Evolutionary conservation across 1,139 yeast genomes (phyloP).

Genomic region (Debaryomyces sp.): DNA sequence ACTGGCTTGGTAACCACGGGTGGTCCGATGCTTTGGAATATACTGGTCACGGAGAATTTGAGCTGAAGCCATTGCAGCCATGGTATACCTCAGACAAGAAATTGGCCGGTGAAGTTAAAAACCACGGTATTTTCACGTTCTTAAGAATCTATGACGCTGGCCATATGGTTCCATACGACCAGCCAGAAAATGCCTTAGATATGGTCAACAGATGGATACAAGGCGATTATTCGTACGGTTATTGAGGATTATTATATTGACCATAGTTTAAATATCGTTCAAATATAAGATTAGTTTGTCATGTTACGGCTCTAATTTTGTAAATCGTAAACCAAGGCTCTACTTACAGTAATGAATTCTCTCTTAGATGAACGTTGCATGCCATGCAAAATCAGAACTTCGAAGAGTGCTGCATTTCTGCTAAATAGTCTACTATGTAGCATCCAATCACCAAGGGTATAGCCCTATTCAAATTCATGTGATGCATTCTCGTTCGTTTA

Average conservation of each 20-base stretch:
- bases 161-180: conserved; percentile 82
- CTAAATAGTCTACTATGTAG: no score
- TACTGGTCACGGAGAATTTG: conserved; percentile 28
- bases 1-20: conserved; percentile 43
- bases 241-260: not conserved
- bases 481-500: not conserved
- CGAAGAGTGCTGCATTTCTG: no score
- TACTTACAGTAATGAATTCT: not conserved
- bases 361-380: not conserved
- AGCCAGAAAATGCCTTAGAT: conserved; percentile 71
- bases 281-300: not conserved
- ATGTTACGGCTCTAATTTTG: not conserved
- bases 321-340: not conserved
- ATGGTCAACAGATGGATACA: conserved; percentile 80
- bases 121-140: conserved; percentile 57
- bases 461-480: conserved; percentile 1
- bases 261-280: not conserved
- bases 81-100: conserved; percentile 47
- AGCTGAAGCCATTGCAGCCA: conserved; percentile 33
- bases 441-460: not conserved
- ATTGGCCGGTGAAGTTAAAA: conserved; percentile 62
- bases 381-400: no score
- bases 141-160: conserved; percentile 68
- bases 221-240: conserved; percentile 43
- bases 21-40: conserved; percentile 37